Conservation (phyloP, 129 eudicot genomes). For the Tanacetum coccineum region DNA sequence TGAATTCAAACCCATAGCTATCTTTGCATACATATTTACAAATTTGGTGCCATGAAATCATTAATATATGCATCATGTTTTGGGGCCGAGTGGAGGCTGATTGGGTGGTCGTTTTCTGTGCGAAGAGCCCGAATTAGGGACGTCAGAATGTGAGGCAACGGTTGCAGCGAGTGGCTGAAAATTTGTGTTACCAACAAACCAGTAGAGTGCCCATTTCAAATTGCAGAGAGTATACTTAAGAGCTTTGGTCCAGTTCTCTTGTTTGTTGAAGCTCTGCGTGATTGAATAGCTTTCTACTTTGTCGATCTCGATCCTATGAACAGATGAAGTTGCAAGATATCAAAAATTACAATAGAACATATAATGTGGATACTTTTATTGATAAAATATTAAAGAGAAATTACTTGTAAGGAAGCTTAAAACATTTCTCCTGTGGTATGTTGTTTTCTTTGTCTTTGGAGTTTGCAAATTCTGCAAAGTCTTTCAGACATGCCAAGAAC, state of each 20-base stretch:
- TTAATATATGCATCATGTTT: not conserved
- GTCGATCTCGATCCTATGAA: conserved; percentile 79
- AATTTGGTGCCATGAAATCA: not conserved
- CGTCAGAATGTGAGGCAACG: conserved; percentile 40
- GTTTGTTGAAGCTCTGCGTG: conserved; percentile 93
- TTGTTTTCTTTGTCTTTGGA: conserved; percentile 82
- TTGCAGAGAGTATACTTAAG: conserved; percentile 94
- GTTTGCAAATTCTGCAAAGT: conserved; percentile 84
- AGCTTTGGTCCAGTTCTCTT: conserved; percentile 96
- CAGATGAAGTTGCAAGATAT: not conserved
- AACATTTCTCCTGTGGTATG: conserved; percentile 78
- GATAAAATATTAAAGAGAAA: conserved; percentile 6
- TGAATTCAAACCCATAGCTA: conserved; percentile 14
- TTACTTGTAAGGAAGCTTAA: conserved; percentile 96
- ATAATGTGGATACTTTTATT: not conserved
- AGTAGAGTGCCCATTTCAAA: conserved; percentile 95
- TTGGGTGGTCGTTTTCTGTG: conserved; percentile 39
- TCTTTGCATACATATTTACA: conserved; percentile 38
- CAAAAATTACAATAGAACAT: not conserved
- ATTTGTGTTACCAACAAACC: conserved; percentile 93
- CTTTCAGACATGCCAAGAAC: conserved; percentile 88
- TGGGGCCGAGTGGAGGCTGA: conserved; percentile 25
- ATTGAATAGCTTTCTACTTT: conserved; percentile 85
- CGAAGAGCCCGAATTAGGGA: conserved; percentile 43
- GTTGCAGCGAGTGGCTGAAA: conserved; percentile 77